These are phyloP conservation scores for Boletus bicolor DNA, from an alignment of 768 basidiomycete genomes.

Conservation along the genomic window DNA sequence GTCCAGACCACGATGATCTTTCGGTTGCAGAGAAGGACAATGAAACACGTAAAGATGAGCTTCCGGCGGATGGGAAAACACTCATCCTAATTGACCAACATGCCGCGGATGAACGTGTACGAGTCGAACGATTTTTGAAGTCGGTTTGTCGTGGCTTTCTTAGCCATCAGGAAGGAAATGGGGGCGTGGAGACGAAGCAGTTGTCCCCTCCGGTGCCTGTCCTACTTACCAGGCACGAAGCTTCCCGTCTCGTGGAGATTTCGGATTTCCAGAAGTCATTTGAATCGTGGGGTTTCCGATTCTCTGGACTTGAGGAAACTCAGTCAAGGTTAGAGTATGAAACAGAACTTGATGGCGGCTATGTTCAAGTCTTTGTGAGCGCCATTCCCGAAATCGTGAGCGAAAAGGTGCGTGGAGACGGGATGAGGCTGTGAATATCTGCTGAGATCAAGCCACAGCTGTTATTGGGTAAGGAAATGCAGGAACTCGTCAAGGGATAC, in stretches of 20 bases:
- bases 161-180: conserved; percentile 33
- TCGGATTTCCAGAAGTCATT: conserved; percentile 46
- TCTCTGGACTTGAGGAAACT: conserved; percentile 38
- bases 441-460: conserved; percentile 41
- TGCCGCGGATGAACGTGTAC: conserved; percentile 94
- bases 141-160: conserved; percentile 73
- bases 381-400: conserved; percentile 67
- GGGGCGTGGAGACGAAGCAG: conserved; percentile 38
- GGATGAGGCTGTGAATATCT: not conserved
- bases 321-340: conserved; percentile 21
- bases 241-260: conserved; percentile 43
- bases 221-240: conserved; percentile 67
- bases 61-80: conserved; percentile 21
- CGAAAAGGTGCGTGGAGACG: conserved; percentile 50
- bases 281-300: conserved; percentile 65
- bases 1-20: conserved; percentile 19
- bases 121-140: conserved; percentile 80
- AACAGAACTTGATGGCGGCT: conserved; percentile 32
- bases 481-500: conserved; percentile 70
- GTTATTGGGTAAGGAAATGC: conserved; percentile 66
- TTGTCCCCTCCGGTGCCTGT: conserved; percentile 56
- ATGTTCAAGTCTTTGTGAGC: conserved; percentile 62
- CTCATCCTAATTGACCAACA: conserved; percentile 94
- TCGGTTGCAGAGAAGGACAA: conserved; percentile 14
- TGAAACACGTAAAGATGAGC: conserved; percentile 13